These are phyloP conservation scores for Anthracocystis setariae DNA, from an alignment of 1,284 basidiomycete genomes.

Conservation along the genomic window DNA sequence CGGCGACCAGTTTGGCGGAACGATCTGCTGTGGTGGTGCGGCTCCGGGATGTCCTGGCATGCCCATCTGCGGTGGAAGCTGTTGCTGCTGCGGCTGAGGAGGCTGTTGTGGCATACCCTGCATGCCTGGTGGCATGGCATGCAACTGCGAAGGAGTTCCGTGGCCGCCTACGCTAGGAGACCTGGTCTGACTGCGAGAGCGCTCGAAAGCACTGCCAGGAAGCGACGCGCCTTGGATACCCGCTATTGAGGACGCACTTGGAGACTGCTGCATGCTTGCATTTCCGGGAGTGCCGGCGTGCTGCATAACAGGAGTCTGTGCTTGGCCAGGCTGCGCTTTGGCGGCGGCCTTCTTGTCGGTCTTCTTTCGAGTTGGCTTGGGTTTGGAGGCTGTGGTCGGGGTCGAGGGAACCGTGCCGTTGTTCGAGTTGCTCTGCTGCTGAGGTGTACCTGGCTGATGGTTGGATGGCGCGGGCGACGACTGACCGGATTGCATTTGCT, in stretches of 20 bases:
- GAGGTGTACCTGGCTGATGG: constrained; percentile 41
- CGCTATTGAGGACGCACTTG: constrained; percentile 40
- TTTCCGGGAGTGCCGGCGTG: constrained; percentile 28
- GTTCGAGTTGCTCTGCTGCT: constrained; percentile 20
- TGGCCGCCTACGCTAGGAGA: constrained; percentile 48
- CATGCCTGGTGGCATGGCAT: constrained; percentile 28
- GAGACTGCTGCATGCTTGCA: constrained; percentile 37
- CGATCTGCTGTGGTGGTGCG: constrained; percentile 34
- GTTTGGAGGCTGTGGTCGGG: constrained; percentile 34
- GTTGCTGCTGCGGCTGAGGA: constrained; percentile 21
- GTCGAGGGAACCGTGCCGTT: constrained; percentile 31
- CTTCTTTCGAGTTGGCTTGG: constrained; percentile 46
- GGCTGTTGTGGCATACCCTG: constrained; percentile 27
- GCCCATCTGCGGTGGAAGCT: constrained; percentile 25
- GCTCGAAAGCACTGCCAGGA: constrained; percentile 41
- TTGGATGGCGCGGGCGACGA: constrained; percentile 31
- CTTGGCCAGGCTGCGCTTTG: constrained; percentile 28
- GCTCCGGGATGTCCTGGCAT: constrained; percentile 25
- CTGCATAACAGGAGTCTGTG: constrained; percentile 47
- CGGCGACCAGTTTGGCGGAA: constrained; percentile 53
- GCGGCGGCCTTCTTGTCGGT: constrained; percentile 41
- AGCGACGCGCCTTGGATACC: constrained; percentile 42
- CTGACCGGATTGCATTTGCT: constrained; percentile 28
- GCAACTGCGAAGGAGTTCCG: constrained; percentile 45
- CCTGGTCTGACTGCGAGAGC: constrained; percentile 52